Evolutionary conservation across 257 asterid genomes (phyloP), one percentile per base, ranked within the genome.

Genomic region (Nicotiana benthamiana): DNA sequence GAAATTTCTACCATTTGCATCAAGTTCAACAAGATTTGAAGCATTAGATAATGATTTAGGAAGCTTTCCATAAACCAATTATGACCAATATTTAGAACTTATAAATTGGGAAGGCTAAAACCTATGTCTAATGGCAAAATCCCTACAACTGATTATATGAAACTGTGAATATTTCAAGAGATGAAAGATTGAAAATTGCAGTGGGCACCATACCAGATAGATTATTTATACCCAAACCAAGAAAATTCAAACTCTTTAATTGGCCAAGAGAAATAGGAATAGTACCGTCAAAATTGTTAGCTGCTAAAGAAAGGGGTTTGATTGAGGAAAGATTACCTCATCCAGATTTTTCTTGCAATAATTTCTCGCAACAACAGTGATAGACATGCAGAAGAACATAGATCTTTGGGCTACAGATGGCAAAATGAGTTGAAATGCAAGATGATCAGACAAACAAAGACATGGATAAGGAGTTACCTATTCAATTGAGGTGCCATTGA

Each of bases 201-300:
- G 48, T 57, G 48, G 85, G 82, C 20, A 82, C 12, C 17, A 26
- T 15, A 36, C 85, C 79, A 36, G 79, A 48, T 59, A 82, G 54
- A 24, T 66, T 36, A 53, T 82, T 82, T 28, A 22, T 11, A n/a
- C 40, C 66, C 32, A 66, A 54, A 56, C 59, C 8, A 74, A 74
- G 53, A 75, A 3, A 61, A 13, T 24, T 74, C 75, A 74, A 46
- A 56, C 24, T 60, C n/a, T 40, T 72, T 54, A 62, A 46, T 27
- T 72, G 59, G 3, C 80, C 34, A 18, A 52, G 30, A 66, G 66
- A 17, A 64, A 43, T 17, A 17, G 83, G 83, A 46, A 81, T 57
- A 18, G 22, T 74, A 11, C 80, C 75, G 10, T 30, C 34, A 2
- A 68, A 72, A 62, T 28, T 59, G 56, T 81, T 81, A n/a, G 27